These are phyloP conservation scores for Kandelia obovata DNA, from an alignment of 345 rosid species.

Conservation along the genomic window DNA sequence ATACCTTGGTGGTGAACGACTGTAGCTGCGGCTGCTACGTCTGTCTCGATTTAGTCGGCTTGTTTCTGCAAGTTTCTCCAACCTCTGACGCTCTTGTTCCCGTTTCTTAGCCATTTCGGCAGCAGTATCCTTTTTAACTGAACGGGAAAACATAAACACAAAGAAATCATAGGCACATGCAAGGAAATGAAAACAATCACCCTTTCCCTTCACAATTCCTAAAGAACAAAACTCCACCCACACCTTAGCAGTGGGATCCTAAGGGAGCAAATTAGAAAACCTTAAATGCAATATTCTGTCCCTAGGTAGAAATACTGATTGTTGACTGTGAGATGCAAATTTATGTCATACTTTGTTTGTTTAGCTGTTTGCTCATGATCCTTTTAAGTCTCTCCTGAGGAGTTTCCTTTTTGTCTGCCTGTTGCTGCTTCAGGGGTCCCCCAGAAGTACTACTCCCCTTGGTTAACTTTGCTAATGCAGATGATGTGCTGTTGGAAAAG, in stretches of 20 bases:
- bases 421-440: conserved; percentile 53
- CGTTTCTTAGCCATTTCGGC: conserved; percentile 85
- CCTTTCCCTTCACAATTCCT: neutral
- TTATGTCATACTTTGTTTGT: conserved; percentile 69
- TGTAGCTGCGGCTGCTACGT: conserved; percentile 69
- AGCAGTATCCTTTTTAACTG: conserved; percentile 97
- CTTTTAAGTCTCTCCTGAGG: conserved; percentile 97
- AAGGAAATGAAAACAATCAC: neutral
- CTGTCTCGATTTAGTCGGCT: conserved; percentile 63
- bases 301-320: no score
- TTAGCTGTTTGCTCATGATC: conserved; percentile 92
- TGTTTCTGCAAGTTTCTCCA: conserved; percentile 87
- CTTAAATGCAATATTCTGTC: no score
- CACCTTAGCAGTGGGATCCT: neutral
- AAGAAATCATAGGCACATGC: neutral
- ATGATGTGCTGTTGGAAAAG: conserved; percentile 48
- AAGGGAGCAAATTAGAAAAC: neutral
- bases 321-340: neutral
- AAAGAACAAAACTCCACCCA: neutral
- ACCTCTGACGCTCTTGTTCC: conserved; percentile 91
- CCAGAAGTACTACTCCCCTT: conserved; percentile 49
- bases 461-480: conserved; percentile 76
- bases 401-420: conserved; percentile 82
- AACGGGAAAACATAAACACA: conserved; percentile 2
- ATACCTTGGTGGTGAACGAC: conserved; percentile 87